Base-by-base conservation (phyloP, 2,329 filamentous ascomycete genomes). In the Stagonosporopsis vannaccii region DNA sequence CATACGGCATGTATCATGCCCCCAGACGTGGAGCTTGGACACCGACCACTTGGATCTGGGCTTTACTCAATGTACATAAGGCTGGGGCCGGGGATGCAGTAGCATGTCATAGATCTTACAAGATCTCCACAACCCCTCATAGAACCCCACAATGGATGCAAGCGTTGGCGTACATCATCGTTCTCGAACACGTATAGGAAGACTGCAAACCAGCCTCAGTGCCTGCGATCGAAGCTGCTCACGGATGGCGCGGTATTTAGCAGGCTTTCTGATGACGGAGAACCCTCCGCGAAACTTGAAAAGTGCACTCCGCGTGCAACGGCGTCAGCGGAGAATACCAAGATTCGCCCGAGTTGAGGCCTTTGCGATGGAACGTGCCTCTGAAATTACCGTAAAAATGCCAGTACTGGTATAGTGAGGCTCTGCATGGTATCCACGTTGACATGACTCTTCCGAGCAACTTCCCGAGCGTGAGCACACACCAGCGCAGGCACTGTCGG, bases 111-210 rank as follows among this genome's bases (percentile, higher is more conserved):
- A 20, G 48, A 63, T 35, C 15, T 17, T 20, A 35, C 19, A 28
- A 37, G 46, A 43, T 62, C 65, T 64, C 65, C 65, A 63, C 64
- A 61, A 60, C 42, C 52, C 60, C 59, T 60, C 61, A 58, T 56
- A 32, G 13, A 51, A 61, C 64, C 61, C 62, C 66, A 62, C 53
- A 62, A 56, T 44, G 40, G 35, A 37, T 54, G 35, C 49, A 64
- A 65, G 54, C 59, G 51, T 53, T 53, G 51, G 48, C 41, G 55
- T 60, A 48, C 54, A 50, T 56, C 46, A 47, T 57, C 41, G 52
- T 60, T 60, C 51, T 65, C 57, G 55, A 62, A 58, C 50, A 30
- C 43, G 36, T 49, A 25, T 49, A 39, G 35, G 41, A 42, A 59
- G 47, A 47, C 58, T 59, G 37, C 39, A 39, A 22, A 42, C 23